Evolutionary conservation across 352 stramenopile species (phyloP), one percentile per base, ranked within the genome.

Genomic region (Phytopythium helicoides): DNA sequence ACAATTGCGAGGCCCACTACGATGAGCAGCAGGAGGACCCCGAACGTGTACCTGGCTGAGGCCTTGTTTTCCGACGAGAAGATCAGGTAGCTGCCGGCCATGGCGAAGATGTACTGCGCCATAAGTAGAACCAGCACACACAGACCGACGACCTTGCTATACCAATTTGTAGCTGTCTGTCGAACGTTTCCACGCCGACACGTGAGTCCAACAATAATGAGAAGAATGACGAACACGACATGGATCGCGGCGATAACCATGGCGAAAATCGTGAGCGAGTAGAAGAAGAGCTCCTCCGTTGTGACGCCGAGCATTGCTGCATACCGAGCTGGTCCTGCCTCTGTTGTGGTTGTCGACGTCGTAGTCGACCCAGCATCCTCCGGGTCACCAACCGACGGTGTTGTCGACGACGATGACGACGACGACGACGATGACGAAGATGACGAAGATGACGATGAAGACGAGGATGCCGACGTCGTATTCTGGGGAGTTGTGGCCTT

Each of bases 41-140:
- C 83, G 15, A 84, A 36, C 9, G 60, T 55, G 36, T 72, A 86
- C 5, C 80, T 66, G 26, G 56, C 68, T 11, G 68, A 64, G 2
- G 66, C 68, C 22, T 58, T 52, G 22, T 56, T 67, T 8, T 54
- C 59, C 3, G 66, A 65, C 25, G 73, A 73, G 51, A 85, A 90
- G 21, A 90, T 66, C 36, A 87, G 82, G 52, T 80, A 93, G 54
- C 76, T 86, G 16, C 85, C 82, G 6, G 80, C 72, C 85, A 95
- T 95, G 3, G 77, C 73, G 42, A 95, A 86, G 60, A 90, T 95
- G 71, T 95, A 95, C 62, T 93, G 80, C 37, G 81, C 81, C 53
- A 95, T 39, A 15, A 95, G 53, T 40, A 95, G 62, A 25, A 81
- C 73, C 28, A 94, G 52, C 40, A 95, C 60, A 18, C 60, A 60